Conservation (phyloP, 371 early-diverging fungal species). For the Mucor racemosus region DNA sequence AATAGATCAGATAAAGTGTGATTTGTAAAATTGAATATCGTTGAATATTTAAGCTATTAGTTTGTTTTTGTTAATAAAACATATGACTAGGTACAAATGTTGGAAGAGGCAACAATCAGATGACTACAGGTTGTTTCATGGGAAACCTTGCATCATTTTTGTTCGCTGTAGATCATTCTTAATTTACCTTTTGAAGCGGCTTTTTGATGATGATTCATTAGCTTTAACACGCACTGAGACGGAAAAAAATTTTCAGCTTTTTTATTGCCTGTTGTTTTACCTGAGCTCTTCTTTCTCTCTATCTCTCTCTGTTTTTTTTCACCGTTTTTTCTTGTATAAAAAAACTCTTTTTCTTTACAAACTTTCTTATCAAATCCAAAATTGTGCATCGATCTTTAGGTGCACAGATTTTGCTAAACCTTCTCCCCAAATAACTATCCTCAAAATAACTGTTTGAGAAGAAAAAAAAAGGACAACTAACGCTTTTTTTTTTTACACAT, state of each 20-base stretch:
- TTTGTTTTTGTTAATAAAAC: background rate
- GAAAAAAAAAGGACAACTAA: too few species aligned
- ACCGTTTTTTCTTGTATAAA: too few species aligned
- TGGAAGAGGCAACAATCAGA: too few species aligned
- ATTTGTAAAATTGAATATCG: too few species aligned
- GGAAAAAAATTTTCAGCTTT: background rate
- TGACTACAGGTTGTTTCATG: too few species aligned
- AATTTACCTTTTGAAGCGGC: background rate
- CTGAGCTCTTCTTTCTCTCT: background rate
- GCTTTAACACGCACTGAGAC: background rate
- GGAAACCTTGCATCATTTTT: too few species aligned
- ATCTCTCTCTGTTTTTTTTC: background rate
- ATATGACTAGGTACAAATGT: too few species aligned
- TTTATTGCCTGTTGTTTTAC: background rate
- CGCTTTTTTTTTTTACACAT: background rate
- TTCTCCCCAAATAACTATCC: background rate
- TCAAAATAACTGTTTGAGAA: too few species aligned
- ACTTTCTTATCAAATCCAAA: background rate
- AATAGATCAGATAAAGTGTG: too few species aligned
- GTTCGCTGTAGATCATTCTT: background rate
- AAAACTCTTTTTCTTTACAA: background rate
- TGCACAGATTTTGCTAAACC: conserved; percentile 11
- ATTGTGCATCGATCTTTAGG: conserved; percentile 10
- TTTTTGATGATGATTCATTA: background rate
- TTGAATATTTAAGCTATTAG: background rate